Conservation (phyloP, 139 green algal genomes). For the Pseudopediastrum boryanum region DNA sequence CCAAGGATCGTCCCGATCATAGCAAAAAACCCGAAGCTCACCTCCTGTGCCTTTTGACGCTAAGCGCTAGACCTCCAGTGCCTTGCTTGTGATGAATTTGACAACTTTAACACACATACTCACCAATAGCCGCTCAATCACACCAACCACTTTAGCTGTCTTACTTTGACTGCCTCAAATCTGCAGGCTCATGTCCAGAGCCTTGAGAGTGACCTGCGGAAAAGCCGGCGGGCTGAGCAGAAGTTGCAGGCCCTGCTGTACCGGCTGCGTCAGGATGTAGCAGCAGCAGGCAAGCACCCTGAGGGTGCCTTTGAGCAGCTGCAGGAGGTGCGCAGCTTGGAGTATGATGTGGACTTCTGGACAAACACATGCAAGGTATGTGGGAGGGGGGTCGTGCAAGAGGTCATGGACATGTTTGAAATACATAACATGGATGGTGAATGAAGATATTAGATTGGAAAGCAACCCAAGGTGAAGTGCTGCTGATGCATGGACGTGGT, state of each 20-base stretch:
- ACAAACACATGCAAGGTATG: conserved; percentile 56
- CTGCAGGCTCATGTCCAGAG: conserved; percentile 5
- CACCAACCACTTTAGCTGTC: neutral
- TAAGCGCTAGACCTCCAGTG: too few species aligned
- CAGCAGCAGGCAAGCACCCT: neutral
- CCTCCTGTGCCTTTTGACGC: too few species aligned
- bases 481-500: neutral
- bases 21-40: too few species aligned
- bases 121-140: too few species aligned
- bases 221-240: conserved; percentile 72
- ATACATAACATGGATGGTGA: neutral
- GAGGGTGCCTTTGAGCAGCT: conserved; percentile 61
- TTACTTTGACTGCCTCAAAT: too few species aligned
- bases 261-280: conserved; percentile 76
- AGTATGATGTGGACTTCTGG: conserved; percentile 62
- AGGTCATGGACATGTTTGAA: neutral
- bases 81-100: too few species aligned
- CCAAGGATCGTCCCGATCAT: too few species aligned
- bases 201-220: conserved; percentile 73
- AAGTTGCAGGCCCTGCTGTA: conserved; percentile 83
- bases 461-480: neutral
- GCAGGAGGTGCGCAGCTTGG: conserved; percentile 54
- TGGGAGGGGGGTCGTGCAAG: neutral
- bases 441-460: neutral
- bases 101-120: too few species aligned